Base-by-base conservation (phyloP, 495 filamentous ascomycete species). In the Penicillium salamii region DNA sequence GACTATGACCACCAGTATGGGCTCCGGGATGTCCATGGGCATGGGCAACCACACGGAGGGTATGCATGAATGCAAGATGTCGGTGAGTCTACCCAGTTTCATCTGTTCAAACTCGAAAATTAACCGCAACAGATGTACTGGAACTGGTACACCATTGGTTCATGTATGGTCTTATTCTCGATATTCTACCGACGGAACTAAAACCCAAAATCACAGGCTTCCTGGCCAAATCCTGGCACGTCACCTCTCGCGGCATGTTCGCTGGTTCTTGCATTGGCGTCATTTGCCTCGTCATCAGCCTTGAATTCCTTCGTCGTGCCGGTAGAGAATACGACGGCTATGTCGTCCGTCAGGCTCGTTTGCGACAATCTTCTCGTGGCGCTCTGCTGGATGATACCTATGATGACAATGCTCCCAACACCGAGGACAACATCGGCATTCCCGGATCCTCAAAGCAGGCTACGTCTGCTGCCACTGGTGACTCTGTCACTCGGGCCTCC, bases 61-160 rank as follows among this genome's bases (percentile, higher is more conserved):
- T 34, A 50, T 46, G 32, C 23, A 26, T 4, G 49, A 32, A 24
- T 78, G 74, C 65, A 66, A 76, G 48, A 72, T 78, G 42, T 75
- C 74, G 11, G 74, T 75, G 46, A 13, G 43, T 46, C 32, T 13
- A 19, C 12, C 11, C 18, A 9, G 23, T 9, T 21, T 13, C 26
- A 31, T 12, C 18, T 4, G 13, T 34, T 12, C 14, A 11, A 13
- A 23, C 2, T 28, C 12, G 21, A 49, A 36, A 52, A 59, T 31
- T 17, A 6, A 32, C n/a, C 3, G 15, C 38, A 5, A 8, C 23
- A 82, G 81, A 91, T 89, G 86, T 65, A 88, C 2, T 89, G 85
- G 86, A 89, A 91, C 57, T 89, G 86, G 86, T 68, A 84, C 50
- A 86, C 82, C 0, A 67, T 88, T 28, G 79, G 87, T 62, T 58